phyloP scores from a whole-genome alignment of 1,284 basidiomycete genomes.

The Rhodotorula sp. region DNA sequence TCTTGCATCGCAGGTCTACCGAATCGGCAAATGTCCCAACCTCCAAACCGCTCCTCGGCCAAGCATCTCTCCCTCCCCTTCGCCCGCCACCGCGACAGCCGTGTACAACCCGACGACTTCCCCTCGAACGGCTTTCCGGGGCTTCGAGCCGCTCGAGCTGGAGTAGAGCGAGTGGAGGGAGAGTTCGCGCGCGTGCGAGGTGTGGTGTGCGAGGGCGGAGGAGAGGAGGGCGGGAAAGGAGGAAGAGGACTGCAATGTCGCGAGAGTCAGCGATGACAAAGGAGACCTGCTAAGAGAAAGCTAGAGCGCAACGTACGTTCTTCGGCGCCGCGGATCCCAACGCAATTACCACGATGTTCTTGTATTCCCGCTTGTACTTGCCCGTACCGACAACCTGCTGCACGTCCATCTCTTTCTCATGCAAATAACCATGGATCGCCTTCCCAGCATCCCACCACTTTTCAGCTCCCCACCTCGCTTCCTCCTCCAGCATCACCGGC shows the following conservation, averaged over 20 bases:
- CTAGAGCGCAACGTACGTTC: not conserved
- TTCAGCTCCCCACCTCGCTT: slow-evolving; percentile 6
- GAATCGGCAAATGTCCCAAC: slow-evolving; percentile 19
- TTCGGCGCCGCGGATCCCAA: slow-evolving; percentile 5
- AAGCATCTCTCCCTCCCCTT: slow-evolving; percentile 18
- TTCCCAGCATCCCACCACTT: slow-evolving; percentile 19
- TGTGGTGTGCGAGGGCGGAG: slow-evolving; percentile 22
- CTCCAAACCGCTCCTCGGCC: slow-evolving; percentile 11
- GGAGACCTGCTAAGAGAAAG: not conserved
- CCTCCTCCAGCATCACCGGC: not conserved
- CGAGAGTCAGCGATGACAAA: too few relatives aligned
- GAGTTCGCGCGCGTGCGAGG: slow-evolving; percentile 23
- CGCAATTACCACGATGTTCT: slow-evolving; percentile 14
- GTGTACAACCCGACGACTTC: slow-evolving; percentile 4
- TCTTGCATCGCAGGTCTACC: not conserved
- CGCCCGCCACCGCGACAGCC: slow-evolving; percentile 18
- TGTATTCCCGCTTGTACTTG: not conserved
- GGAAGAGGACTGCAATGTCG: not conserved
- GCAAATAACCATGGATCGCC: slow-evolving; percentile 14
- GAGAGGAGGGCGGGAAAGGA: slow-evolving; percentile 5
- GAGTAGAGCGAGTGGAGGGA: slow-evolving; percentile 29
- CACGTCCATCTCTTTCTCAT: slow-evolving; percentile 8
- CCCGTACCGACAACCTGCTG: not conserved
- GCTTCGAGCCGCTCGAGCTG: slow-evolving; percentile 10
- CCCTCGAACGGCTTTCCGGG: slow-evolving; percentile 1